Evolutionary conservation across 2,329 filamentous ascomycete species (phyloP).

Genomic region (Xylariaceae sp.): DNA sequence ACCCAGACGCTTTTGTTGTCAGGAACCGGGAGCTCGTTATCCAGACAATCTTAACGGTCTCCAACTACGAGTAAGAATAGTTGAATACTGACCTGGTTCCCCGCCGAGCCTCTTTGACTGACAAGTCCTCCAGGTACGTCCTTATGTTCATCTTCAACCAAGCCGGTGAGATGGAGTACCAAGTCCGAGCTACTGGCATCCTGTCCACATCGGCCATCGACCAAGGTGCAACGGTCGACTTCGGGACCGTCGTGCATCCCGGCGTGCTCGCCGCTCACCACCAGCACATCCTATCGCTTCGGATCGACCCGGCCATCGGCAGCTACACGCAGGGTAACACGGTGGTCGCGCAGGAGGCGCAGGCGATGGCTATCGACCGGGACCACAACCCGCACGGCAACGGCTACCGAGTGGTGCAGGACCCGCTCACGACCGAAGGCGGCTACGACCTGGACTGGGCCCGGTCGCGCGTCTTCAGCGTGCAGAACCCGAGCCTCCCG

Average conservation of each 20-base stretch:
- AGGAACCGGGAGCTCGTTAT: constrained; percentile 55
- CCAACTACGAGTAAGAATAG: constrained; percentile 63
- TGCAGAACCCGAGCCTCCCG: too few relatives aligned
- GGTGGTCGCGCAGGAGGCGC: constrained; percentile 34
- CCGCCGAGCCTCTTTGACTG: too few relatives aligned
- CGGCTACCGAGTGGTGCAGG: too few relatives aligned
- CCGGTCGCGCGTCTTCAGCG: too few relatives aligned
- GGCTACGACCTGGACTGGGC: too few relatives aligned
- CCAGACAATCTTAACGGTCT: constrained; percentile 61
- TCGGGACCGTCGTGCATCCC: constrained; percentile 55
- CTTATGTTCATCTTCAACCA: constrained; percentile 44
- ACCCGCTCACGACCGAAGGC: too few relatives aligned
- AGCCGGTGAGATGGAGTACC: constrained; percentile 49
- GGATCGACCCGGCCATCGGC: constrained; percentile 59
- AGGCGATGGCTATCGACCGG: constrained; percentile 45
- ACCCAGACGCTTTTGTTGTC: constrained; percentile 30
- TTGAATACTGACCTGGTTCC: too few relatives aligned
- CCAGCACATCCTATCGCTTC: constrained; percentile 60
- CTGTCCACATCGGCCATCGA: constrained; percentile 38
- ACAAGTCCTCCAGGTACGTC: too few relatives aligned
- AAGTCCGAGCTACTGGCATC: constrained; percentile 40
- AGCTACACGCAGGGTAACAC: constrained; percentile 49
- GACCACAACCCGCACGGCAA: constrained; percentile 63
- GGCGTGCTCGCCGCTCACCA: constrained; percentile 62
- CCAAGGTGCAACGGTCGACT: constrained; percentile 41